Evolutionary conservation across 108 stramenopile genomes (phyloP), one percentile per base, ranked within the genome.

Genomic region (Parmales sp.): DNA sequence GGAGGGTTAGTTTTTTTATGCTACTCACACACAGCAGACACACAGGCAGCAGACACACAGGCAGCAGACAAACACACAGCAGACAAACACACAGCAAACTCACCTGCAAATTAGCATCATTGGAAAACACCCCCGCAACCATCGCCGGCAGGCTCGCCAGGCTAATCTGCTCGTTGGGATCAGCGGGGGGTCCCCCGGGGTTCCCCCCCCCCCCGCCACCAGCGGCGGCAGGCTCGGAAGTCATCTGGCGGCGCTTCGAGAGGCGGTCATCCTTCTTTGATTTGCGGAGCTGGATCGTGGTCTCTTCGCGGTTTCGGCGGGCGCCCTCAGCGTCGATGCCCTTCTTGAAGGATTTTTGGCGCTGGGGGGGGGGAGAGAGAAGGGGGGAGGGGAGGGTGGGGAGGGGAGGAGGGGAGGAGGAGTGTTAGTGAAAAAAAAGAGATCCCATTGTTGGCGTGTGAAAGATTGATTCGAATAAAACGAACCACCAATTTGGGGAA

Each of bases 231-330:
- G 80, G 63, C 46, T 18, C 51, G 37, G 69, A 50, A 8, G 78
- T 80, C 86, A 88, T 87, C 70, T 89, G 88, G 51, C 97, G 83
- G 49, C 97, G 83, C 81, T 98, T 95, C 70, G 90, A 88, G 66
- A 98, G 65, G 26, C 88, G 89, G 63, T 90, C 94, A 71, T 96
- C 97, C 78, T 95, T 95, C 80, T 96, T 98, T 60, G 83, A 85
- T 71, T 97, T 96, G 28, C 97, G 91, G 54, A 98, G 89, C 82
- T 98, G 94, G 39, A 98, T 77, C 19, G 93, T 93, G 6, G 95
- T 98, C 73, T 98, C 95, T 71, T 94, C 92, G 5, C 95, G 88
- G 45, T 89, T 80, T 23, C 94, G 78, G 68, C 97, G 93, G 29
- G 88, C 86, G 48, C 96, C 97, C 63, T 94, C 94, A 13, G 83